Base-by-base conservation (phyloP, 768 basidiomycete genomes). In the Psilocybe azurescens region DNA sequence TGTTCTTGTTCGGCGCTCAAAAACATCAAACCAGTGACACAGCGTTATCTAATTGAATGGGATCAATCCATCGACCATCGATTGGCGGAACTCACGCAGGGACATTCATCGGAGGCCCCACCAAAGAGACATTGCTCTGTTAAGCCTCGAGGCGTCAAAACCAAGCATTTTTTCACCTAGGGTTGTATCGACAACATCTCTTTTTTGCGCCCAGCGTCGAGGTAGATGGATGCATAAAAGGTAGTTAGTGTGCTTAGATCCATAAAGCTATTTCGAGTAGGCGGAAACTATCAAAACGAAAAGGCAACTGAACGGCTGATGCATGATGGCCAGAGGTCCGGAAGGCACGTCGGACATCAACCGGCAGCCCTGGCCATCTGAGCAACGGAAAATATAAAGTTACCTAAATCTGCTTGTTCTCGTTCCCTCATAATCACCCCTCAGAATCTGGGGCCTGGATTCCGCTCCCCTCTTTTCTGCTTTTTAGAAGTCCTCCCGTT, bases 391-490 rank as follows among this genome's bases (percentile, higher is more conserved):
- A 24, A 56, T 24, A 48, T 6, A 47, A 14, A 29, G 5, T 49
- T 39, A 36, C 44, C 53, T 56, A 13, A 44, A 44, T 1, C 14
- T 55, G 53, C 49, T 61, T 56, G 29, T 44, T 39, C 39, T 61
- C 53, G 29, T 33, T 55, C 33, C 29, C 53, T 24, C 33, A 33
- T 36, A 50, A 50, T 38, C 38, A 38, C 52, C 38, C 38, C 38
- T 61, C 36, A 51, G 30, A 46, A 46, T 53, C 46, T 39, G 41
- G n/a, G 38, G 33, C 53, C 14, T 38, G 18, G 39, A 28, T 53
- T 52, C 18, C 46, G 9, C 11, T 44, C 41, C 32, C 56, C 62
- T 30, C 53, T 24, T 58, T 46, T 53, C 30, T 44, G 14, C 8
- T 44, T n/a, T 2, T 44, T n/a, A n/a, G 41, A 44, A 13, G n/a